phyloP scores from a whole-genome alignment of 1,284 basidiomycete genomes.

The Rhodotorula sp. region DNA sequence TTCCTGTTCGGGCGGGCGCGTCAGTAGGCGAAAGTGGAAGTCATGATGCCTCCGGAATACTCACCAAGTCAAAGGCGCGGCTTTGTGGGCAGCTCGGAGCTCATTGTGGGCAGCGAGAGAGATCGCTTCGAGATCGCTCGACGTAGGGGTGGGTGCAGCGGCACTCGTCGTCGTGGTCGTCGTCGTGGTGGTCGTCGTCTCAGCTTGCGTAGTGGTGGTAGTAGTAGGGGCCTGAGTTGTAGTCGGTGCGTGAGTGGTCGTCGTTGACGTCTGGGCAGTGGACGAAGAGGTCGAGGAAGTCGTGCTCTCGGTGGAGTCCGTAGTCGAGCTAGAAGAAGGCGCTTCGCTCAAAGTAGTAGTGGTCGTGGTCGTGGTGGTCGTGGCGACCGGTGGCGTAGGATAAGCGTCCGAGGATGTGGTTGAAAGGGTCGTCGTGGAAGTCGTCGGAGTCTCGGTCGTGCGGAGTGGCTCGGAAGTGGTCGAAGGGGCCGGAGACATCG shows the following conservation, averaged over 20 bases:
- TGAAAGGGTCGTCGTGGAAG: background rate
- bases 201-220: background rate
- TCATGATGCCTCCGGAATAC: background rate
- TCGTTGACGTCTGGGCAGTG: background rate
- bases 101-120: slow-evolving; percentile 30
- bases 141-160: background rate
- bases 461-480: no score
- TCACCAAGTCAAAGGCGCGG: slow-evolving; percentile 20
- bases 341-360: background rate
- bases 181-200: background rate
- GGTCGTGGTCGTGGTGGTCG: background rate
- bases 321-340: background rate
- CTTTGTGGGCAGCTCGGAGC: slow-evolving; percentile 22
- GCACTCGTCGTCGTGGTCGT: background rate
- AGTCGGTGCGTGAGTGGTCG: background rate
- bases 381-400: background rate
- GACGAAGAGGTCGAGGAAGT: background rate
- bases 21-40: no score
- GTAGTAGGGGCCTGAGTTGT: background rate
- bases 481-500: background rate
- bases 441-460: no score
- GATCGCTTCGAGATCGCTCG: slow-evolving; percentile 3
- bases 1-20: background rate
- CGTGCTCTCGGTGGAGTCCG: background rate
- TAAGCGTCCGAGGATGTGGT: background rate